phyloP scores from a whole-genome alignment of 768 basidiomycete species.

The Phlegmacium glaucopus region DNA sequence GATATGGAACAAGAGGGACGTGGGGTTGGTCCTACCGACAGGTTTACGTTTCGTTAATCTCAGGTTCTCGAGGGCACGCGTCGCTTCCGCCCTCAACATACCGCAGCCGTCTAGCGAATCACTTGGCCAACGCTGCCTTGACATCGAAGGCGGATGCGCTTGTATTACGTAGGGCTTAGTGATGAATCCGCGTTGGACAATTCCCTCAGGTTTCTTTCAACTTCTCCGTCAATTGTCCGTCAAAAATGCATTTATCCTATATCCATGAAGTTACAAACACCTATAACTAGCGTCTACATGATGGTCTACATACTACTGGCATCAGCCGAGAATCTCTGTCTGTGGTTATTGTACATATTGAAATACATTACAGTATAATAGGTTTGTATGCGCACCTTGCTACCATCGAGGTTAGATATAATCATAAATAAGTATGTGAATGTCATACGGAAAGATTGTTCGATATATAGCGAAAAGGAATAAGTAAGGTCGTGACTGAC shows the following conservation, averaged over 20 bases:
- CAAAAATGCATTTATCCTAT: too few species aligned
- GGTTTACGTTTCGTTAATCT: constrained; percentile 39
- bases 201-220: constrained; percentile 6
- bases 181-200: constrained; percentile 1
- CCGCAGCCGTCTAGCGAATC: constrained; percentile 13
- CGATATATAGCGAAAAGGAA: constrained; percentile 7
- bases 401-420: constrained; percentile 8
- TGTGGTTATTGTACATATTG: not conserved
- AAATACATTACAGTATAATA: not conserved
- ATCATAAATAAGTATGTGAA: constrained; percentile 7
- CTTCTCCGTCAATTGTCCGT: too few species aligned
- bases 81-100: constrained; percentile 14
- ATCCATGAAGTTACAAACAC: too few species aligned
- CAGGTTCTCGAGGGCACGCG: constrained; percentile 3
- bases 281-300: too few species aligned
- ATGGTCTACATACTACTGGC: too few species aligned
- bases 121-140: constrained; percentile 5
- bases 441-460: too few species aligned
- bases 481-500: constrained; percentile 7
- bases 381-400: too few species aligned
- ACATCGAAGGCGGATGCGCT: constrained; percentile 6
- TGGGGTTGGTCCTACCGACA: constrained; percentile 29
- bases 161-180: constrained; percentile 18
- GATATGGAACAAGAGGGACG: constrained; percentile 13
- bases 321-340: constrained; percentile 5